phyloP scores from a whole-genome alignment of 768 basidiomycete genomes.

The Lepiota brunneoincarnata region DNA sequence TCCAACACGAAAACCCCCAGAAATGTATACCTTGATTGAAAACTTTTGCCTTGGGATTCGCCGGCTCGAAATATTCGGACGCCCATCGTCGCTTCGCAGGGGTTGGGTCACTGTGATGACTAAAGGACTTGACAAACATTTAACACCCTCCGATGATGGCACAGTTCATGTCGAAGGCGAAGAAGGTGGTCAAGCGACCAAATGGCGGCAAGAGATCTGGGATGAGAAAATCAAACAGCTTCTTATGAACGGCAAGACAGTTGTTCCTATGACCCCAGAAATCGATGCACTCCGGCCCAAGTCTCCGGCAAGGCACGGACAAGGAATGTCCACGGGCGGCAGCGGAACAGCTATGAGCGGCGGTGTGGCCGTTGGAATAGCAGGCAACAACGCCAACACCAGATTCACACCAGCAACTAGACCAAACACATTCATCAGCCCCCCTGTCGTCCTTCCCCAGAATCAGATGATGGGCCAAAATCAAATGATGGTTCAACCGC shows the following conservation, averaged over 20 bases:
- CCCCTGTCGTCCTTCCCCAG: slow-evolving; percentile 8
- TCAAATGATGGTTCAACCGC: slow-evolving; percentile 27
- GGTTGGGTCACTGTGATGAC: slow-evolving; percentile 92
- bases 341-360: slow-evolving; percentile 9
- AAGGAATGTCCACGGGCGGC: slow-evolving; percentile 10
- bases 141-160: slow-evolving; percentile 33
- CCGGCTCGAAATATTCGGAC: slow-evolving; percentile 87
- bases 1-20: slow-evolving; percentile 86
- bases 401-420: slow-evolving; percentile 11
- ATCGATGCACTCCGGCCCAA: slow-evolving; percentile 86
- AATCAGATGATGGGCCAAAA: slow-evolving; percentile 25
- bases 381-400: background rate
- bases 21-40: slow-evolving; percentile 94
- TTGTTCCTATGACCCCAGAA: slow-evolving; percentile 74
- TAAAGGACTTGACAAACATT: slow-evolving; percentile 56
- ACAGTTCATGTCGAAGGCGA: slow-evolving; percentile 37
- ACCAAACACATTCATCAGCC: slow-evolving; percentile 10
- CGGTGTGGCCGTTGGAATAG: slow-evolving; percentile 12
- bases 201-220: slow-evolving; percentile 66
- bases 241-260: slow-evolving; percentile 50
- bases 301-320: slow-evolving; percentile 52
- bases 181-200: slow-evolving; percentile 40
- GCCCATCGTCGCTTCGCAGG: slow-evolving; percentile 64
- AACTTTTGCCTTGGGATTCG: slow-evolving; percentile 96
- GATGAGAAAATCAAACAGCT: slow-evolving; percentile 58